Evolutionary conservation across 2,329 filamentous ascomycete species (phyloP).

Genomic region (Cordyceps cateniannulata): DNA sequence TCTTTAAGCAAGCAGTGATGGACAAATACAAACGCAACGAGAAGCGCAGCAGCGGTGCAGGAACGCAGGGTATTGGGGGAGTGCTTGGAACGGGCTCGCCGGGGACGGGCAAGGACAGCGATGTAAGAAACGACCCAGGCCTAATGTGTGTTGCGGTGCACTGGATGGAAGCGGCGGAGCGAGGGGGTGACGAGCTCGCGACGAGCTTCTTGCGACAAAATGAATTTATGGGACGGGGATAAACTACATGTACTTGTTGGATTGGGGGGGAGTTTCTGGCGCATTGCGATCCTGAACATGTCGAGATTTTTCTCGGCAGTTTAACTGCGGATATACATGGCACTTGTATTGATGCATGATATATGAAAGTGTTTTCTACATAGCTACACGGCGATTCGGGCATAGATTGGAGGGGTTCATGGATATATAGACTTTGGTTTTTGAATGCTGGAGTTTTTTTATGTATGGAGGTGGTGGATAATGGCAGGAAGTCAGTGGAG

Average conservation of each 20-base stretch:
- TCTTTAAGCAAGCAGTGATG: conserved; percentile 85
- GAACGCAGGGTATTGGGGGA: conserved; percentile 18
- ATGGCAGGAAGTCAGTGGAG: neutral
- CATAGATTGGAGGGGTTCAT: neutral
- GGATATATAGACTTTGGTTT: conserved; percentile 8
- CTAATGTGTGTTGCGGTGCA: conserved; percentile 93
- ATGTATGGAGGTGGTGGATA: neutral
- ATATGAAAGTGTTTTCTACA: neutral
- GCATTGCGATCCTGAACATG: neutral
- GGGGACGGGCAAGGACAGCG: conserved; percentile 31
- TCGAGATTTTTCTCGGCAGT: neutral
- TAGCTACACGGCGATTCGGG: neutral
- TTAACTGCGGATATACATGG: too few species aligned
- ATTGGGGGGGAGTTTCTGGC: neutral
- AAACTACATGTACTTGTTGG: conserved; percentile 7
- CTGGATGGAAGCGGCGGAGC: conserved; percentile 90
- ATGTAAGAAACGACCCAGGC: conserved; percentile 68
- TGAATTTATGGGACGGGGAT: conserved; percentile 32
- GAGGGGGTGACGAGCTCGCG: conserved; percentile 80
- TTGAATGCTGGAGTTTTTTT: neutral
- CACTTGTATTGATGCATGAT: neutral
- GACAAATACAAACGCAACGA: conserved; percentile 51
- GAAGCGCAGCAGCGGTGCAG: conserved; percentile 19
- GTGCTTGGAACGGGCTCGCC: neutral
- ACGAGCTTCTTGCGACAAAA: conserved; percentile 73